Conservation (phyloP, 2,329 filamentous ascomycete species). For the Aaosphaeria arxii region DNA sequence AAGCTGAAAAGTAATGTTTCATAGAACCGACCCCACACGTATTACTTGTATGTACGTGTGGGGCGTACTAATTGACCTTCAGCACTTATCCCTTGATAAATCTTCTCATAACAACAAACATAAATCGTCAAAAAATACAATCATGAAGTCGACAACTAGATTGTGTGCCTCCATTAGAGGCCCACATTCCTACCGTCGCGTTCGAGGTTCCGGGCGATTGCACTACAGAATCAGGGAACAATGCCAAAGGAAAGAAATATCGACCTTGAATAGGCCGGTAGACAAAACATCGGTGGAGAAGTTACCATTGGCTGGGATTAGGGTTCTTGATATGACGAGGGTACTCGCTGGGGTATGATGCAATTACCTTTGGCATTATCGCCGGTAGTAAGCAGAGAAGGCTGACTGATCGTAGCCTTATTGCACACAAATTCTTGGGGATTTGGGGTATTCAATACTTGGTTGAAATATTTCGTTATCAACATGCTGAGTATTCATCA, state of each 20-base stretch:
- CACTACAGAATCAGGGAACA: no score
- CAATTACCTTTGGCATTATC: slow-evolving; percentile 2
- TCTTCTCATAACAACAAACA: no score
- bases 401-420: slow-evolving; percentile 67
- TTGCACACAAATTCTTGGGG: slow-evolving; percentile 93
- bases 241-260: slow-evolving; percentile 27
- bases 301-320: slow-evolving; percentile 75
- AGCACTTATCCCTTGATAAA: no score
- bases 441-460: slow-evolving; percentile 70
- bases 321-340: slow-evolving; percentile 93
- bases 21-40: no score
- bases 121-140: not conserved
- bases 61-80: no score
- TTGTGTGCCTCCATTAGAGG: slow-evolving; percentile 6
- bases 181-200: not conserved
- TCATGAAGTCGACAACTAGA: slow-evolving; percentile 13
- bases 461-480: slow-evolving; percentile 7
- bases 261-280: slow-evolving; percentile 35
- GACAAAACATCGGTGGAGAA: slow-evolving; percentile 41
- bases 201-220: no score
- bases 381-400: not conserved
- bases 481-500: slow-evolving; percentile 32
- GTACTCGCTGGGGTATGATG: slow-evolving; percentile 82
- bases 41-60: no score
- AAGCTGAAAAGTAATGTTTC: no score